Base-by-base conservation (phyloP, 2,329 filamentous ascomycete genomes). In the Cryoendolithus antarcticus region DNA sequence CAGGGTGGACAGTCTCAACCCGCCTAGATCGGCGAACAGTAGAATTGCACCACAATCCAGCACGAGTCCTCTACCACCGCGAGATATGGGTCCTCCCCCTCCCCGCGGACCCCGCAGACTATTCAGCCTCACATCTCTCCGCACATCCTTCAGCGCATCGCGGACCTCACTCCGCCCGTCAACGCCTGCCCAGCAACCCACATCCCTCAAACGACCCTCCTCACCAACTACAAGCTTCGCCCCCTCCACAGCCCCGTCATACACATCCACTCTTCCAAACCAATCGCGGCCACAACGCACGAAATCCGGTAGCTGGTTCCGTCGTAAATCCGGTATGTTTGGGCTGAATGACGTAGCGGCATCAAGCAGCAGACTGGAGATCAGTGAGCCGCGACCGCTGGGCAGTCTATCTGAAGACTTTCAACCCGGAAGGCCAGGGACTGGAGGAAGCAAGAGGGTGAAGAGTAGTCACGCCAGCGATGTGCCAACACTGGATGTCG, bases 81-180 rank as follows among this genome's bases (percentile, higher is more conserved):
- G 9, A 30, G 41, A 40, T 39, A 46, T 36, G 38, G 45, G 34
- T 29, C 30, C 10, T 30, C 30, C 30, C 34, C 30, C 12, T 30
- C 35, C 9, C 30, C 36, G 12, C 10, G 30, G 30, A 32, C 10
- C 56, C 34, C 52, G 53, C 37, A 54, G 52, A 41, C 49, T 61
- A 12, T 50, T 59, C 40, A 54, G 50, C 28, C 45, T 61, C 10
- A 50, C 43, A 37, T 53, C 43, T 35, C 51, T 61, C 35, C 55
- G 56, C 39, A 53, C 53, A 31, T 57, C 55, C 28, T 59, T 60
- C 52, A 54, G 44, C 49, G 56, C 50, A 48, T 57, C 57, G 3
- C 53, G 56, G 37, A 53, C 53, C 4, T 57, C 55, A 9, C 46
- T 58, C 9, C 43, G 24, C 48, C 44, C 10, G 15, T 19, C 15